phyloP scores from a whole-genome alignment of 2,329 filamentous ascomycete genomes.

The Lecanosticta acicola region DNA sequence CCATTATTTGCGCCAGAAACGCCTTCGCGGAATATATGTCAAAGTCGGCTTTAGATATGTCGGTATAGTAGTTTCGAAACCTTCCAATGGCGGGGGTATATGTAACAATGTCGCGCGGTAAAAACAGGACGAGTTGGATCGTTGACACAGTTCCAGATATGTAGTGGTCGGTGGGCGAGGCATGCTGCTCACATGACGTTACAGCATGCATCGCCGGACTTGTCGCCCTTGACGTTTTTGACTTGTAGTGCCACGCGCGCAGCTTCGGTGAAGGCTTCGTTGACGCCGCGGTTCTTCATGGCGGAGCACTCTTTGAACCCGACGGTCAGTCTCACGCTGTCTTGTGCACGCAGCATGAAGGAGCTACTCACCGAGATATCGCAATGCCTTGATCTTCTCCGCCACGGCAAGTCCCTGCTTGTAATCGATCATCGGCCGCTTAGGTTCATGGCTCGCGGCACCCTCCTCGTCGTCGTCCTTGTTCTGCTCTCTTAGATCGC shows the following conservation, averaged over 20 bases:
- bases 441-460: constrained; percentile 39
- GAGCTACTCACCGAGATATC: constrained; percentile 64
- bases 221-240: constrained; percentile 46
- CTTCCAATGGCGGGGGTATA: neutral
- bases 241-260: constrained; percentile 77
- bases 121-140: neutral
- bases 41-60: neutral
- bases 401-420: constrained; percentile 88
- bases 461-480: constrained; percentile 61
- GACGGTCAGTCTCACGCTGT: constrained; percentile 4
- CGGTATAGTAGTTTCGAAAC: neutral
- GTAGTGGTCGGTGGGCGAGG: no score
- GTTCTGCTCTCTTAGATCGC: constrained; percentile 77
- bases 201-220: constrained; percentile 22
- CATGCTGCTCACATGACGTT: constrained; percentile 16
- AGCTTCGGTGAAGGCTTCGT: constrained; percentile 97
- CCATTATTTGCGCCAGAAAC: neutral
- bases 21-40: neutral
- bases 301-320: constrained; percentile 77
- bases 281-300: constrained; percentile 95
- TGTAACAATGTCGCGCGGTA: neutral
- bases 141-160: no score
- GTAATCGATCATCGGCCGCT: constrained; percentile 74
- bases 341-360: neutral
- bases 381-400: constrained; percentile 81